These are phyloP conservation scores for Fagopyrum tataricum DNA, from an alignment of 148 eudicot genomes.

Conservation along the genomic window DNA sequence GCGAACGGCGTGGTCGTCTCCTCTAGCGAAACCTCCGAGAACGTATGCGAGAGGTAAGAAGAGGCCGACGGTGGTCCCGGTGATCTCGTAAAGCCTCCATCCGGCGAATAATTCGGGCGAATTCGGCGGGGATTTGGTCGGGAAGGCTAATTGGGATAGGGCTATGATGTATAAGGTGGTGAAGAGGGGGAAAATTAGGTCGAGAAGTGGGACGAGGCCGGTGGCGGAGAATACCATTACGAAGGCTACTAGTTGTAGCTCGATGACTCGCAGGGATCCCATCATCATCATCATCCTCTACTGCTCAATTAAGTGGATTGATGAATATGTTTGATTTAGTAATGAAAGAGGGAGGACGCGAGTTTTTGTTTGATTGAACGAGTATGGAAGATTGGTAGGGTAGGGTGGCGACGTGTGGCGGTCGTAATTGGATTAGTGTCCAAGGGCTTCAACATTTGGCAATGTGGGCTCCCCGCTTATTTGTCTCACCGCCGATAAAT, in stretches of 20 bases:
- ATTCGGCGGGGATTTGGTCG: constrained; percentile 9
- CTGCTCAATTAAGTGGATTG: too few species aligned
- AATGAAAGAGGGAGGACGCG: too few species aligned
- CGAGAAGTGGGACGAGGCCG: constrained; percentile 79
- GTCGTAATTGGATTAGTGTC: too few species aligned
- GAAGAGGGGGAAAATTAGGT: constrained; percentile 64
- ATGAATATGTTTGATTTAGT: too few species aligned
- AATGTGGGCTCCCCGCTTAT: too few species aligned
- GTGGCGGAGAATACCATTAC: constrained; percentile 90
- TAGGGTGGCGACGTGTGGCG: too few species aligned
- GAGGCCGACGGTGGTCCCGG: constrained; percentile 67
- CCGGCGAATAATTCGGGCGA: constrained; percentile 41
- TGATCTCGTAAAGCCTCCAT: constrained; percentile 32
- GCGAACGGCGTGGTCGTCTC: constrained; percentile 74
- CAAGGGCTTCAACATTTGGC: too few species aligned
- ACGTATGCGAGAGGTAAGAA: constrained; percentile 87
- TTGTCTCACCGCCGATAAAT: too few species aligned
- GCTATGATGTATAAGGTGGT: constrained; percentile 49
- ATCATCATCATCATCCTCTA: too few species aligned
- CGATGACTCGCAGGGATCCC: constrained; percentile 74
- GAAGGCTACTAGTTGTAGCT: constrained; percentile 86
- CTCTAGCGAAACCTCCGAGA: constrained; percentile 83
- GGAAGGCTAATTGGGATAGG: constrained; percentile 67
- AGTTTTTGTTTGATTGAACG: too few species aligned
- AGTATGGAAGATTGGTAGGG: too few species aligned